Evolutionary conservation across 257 asterid species (phyloP), one percentile per base, ranked within the genome.

Genomic region (Cordia subcordata): DNA sequence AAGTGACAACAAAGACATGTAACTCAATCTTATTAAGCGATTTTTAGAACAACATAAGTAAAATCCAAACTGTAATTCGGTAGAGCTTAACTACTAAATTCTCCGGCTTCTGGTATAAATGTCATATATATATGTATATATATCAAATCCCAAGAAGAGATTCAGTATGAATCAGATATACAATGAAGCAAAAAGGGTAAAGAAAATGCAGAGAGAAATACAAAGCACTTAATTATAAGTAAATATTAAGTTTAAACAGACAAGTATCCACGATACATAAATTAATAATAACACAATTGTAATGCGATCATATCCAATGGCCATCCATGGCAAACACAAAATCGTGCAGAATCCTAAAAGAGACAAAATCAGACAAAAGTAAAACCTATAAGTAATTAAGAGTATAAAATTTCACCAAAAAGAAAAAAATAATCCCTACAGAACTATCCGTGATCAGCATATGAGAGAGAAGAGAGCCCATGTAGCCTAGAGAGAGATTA

Each of bases 331-430:
- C 71, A 47, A 80, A 72, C 85, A 85, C 49, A 78, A 65, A 61
- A 85, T 82, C 60, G 75, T 76, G 84, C 85, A 69, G 78, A 80
- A 82, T 85, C 87, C 82, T 46, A 67, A 77, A 76, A 75, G 82
- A 72, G 81, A 76, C 77, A 68, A 71, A 55, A 72, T 63, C 65
- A 42, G 69, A 75, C 69, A 78, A 78, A 78, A 71, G 76, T 63
- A 57, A n/a, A 54, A 73, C 57, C 47, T 42, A 42, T 21, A 55
- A 46, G 56, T 49, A 20, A 68, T n/a, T n/a, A n/a, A n/a, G 46
- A 58, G 45, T 65, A 68, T 65, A 69, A 62, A 62, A 63, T 58
- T 70, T 23, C 16, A 13, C 57, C 39, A 51, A 42, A 51, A 32
- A 3, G 15, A 1, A 42, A 14, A 10, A 42, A 42, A 10, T 2